These are phyloP conservation scores for Fraxinus baroniana DNA, from an alignment of 305 asterid genomes.

Conservation along the genomic window DNA sequence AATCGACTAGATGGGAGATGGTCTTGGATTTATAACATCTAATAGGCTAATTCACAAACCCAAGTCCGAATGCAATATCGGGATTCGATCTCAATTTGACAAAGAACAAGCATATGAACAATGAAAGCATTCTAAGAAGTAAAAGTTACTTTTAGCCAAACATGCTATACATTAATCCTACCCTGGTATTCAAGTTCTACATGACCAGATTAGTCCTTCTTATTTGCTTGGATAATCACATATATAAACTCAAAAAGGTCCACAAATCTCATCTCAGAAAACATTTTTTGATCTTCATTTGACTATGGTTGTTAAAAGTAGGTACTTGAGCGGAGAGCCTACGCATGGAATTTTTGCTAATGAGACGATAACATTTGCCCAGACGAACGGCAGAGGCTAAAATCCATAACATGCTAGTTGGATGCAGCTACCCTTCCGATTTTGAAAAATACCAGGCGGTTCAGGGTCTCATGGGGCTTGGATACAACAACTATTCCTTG, in stretches of 20 bases:
- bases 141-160: not conserved
- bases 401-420: conserved; percentile 40
- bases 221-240: not conserved
- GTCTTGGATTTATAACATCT: not conserved
- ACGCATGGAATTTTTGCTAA: conserved; percentile 43
- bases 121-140: not conserved
- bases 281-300: not conserved
- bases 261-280: not conserved
- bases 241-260: not conserved
- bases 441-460: conserved; percentile 30
- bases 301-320: conserved; percentile 17
- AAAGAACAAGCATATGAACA: not conserved
- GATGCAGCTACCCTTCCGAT: conserved; percentile 38
- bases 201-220: not conserved
- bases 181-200: not conserved
- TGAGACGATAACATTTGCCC: conserved; percentile 42
- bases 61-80: not conserved
- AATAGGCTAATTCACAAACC: not conserved
- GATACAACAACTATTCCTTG: conserved; percentile 48
- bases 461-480: conserved; percentile 57
- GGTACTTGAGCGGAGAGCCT: conserved; percentile 51
- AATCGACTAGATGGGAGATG: not conserved
- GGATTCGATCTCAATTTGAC: not conserved
- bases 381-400: conserved; percentile 27
- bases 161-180: not conserved